phyloP scores from a whole-genome alignment of 2,329 filamentous ascomycete genomes.

The Myriosclerotinia curreyana region DNA sequence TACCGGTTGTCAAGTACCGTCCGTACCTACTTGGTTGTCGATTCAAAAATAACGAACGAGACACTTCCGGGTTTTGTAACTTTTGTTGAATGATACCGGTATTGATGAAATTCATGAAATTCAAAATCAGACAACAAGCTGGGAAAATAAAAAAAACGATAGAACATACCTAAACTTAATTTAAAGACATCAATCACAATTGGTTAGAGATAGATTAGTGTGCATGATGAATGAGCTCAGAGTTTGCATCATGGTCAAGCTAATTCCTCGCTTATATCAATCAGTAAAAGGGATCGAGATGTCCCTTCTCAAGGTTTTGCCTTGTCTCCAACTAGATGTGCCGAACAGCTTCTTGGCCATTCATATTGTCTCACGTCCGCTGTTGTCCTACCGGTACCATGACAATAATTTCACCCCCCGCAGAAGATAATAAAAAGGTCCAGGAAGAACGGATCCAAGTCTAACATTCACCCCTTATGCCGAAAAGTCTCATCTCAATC shows the following conservation, averaged over 20 bases:
- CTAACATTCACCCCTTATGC: neutral
- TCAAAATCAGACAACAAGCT: neutral
- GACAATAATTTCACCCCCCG: neutral
- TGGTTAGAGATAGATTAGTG: neutral
- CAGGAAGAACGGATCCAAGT: neutral
- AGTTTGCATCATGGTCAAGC: conserved; percentile 9
- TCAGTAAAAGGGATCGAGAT: conserved; percentile 12
- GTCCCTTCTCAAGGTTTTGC: neutral
- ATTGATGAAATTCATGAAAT: no score
- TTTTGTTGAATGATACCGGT: no score
- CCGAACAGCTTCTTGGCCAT: neutral
- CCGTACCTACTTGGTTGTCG: no score
- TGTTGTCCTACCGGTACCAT: neutral
- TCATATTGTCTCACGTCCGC: neutral
- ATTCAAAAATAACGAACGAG: no score
- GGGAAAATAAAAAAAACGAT: neutral
- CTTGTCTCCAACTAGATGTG: neutral
- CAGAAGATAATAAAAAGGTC: neutral
- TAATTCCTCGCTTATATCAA: neutral
- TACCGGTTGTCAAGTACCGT: no score
- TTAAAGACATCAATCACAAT: neutral
- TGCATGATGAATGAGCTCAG: neutral
- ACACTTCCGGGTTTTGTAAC: no score
- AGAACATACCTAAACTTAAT: neutral
- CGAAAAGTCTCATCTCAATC: neutral